A percentile compares a stretch with the other conserved stretches of the same genome.
These are phyloP conservation scores for Hanseniaspora clermontiae DNA, from an alignment of 805 yeast species.

Conservation along the genomic window DNA sequence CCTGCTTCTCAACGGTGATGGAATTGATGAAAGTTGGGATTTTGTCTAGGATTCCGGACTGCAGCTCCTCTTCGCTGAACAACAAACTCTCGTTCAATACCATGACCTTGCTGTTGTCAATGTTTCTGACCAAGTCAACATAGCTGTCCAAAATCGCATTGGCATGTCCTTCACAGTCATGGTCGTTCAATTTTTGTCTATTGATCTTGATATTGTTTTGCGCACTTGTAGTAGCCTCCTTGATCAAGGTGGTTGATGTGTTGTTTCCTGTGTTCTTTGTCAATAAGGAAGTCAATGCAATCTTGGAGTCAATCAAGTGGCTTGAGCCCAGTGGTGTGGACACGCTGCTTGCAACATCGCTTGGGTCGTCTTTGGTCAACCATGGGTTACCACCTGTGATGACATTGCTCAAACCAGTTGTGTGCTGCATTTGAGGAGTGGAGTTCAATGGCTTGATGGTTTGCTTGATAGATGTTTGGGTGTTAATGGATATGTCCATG, in stretches of 20 bases:
- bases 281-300: background rate
- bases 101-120: background rate
- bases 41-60: background rate
- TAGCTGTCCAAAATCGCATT: slow-evolving; percentile 1
- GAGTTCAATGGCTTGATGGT: background rate
- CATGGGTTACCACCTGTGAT: slow-evolving; percentile 11
- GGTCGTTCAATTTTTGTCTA: slow-evolving; percentile 1
- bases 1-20: background rate
- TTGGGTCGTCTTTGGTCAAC: background rate
- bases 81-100: background rate
- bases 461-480: background rate
- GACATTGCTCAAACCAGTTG: background rate
- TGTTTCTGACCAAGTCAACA: background rate
- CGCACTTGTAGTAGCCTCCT: slow-evolving; percentile 10
- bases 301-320: slow-evolving; percentile 8
- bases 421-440: background rate
- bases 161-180: slow-evolving; percentile 6
- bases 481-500: slow-evolving; percentile 5
- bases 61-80: slow-evolving; percentile 5
- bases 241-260: background rate
- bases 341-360: background rate
- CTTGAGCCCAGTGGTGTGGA: slow-evolving; percentile 17
- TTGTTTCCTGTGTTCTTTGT: background rate
- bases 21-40: background rate
- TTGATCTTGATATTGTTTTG: background rate